phyloP scores from a whole-genome alignment of 129 eudicot species.

The Artemisia annua region DNA sequence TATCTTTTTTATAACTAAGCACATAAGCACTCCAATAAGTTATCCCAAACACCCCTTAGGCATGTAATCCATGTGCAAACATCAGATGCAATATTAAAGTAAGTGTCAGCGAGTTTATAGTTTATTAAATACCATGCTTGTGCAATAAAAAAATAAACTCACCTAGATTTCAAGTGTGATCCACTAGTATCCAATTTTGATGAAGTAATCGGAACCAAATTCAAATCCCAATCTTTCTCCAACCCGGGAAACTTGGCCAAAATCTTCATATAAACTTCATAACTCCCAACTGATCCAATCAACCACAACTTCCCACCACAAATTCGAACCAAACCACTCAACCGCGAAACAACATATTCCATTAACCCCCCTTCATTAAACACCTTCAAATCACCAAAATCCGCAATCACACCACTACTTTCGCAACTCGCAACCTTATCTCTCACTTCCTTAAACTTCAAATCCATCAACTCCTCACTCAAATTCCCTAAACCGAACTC shows the following conservation, averaged over 20 bases:
- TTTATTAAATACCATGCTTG: no score
- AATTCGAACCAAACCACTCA: conserved; percentile 46
- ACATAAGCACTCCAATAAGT: no score
- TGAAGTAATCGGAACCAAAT: conserved; percentile 58
- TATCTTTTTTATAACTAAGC: no score
- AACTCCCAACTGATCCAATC: conserved; percentile 54
- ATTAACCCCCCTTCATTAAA: conserved; percentile 43
- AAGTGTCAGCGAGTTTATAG: background rate
- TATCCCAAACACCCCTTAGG: no score
- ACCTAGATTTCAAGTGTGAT: conserved; percentile 56
- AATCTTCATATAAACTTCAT: conserved; percentile 51
- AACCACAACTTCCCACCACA: conserved; percentile 56
- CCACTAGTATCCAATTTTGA: conserved; percentile 44
- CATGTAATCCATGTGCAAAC: no score
- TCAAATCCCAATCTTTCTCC: conserved; percentile 78
- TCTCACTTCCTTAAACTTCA: conserved; percentile 55
- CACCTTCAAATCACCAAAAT: conserved; percentile 67
- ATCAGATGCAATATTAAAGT: no score
- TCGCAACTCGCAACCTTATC: conserved; percentile 33
- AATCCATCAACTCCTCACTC: conserved; percentile 50
- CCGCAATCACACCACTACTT: conserved; percentile 54
- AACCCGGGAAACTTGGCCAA: conserved; percentile 44
- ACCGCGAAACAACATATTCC: conserved; percentile 40
- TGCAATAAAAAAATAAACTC: conserved; percentile 10
- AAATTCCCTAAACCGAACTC: conserved; percentile 44